A percentile compares a stretch with the other conserved stretches of the same genome.
These are phyloP conservation scores for Backusella westeae DNA, from an alignment of 192 early-diverging fungal species.

Conservation along the genomic window DNA sequence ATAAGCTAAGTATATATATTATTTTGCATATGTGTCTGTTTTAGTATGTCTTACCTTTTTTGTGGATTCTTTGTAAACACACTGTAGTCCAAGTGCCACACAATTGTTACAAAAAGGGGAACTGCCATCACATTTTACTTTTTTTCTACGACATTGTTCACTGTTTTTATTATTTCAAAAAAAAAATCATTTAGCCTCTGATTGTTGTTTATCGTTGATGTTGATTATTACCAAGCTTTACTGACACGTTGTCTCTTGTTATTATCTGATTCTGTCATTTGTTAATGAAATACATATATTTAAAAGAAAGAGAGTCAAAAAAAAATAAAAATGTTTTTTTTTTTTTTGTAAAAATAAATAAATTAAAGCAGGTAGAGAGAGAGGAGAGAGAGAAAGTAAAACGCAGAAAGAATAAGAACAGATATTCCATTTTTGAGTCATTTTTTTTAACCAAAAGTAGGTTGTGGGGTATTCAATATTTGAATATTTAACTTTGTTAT, in stretches of 20 bases:
- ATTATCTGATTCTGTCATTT: neutral
- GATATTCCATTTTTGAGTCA: neutral
- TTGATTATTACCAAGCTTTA: constrained; percentile 27
- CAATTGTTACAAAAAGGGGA: constrained; percentile 72
- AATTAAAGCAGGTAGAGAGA: neutral
- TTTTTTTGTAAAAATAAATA: neutral
- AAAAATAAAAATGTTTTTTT: neutral
- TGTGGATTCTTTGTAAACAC: constrained; percentile 58
- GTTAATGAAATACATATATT: neutral
- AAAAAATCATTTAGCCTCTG: constrained; percentile 3
- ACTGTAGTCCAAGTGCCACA: constrained; percentile 53
- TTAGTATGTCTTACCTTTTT: constrained; percentile 28
- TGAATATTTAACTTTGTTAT: neutral
- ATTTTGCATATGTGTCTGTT: neutral
- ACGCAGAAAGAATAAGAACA: neutral
- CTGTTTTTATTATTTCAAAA: constrained; percentile 29
- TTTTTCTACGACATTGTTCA: constrained; percentile 77
- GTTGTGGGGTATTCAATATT: neutral
- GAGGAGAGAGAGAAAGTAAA: neutral
- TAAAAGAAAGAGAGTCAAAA: neutral
- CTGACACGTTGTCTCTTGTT: constrained; percentile 32
- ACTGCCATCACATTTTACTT: constrained; percentile 81
- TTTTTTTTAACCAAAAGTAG: neutral
- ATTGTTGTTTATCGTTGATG: neutral
- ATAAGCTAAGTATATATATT: neutral